Evolutionary conservation across 2,329 filamentous ascomycete genomes (phyloP), one percentile per base, ranked within the genome.

Genomic region (Venturia oleaginea): DNA sequence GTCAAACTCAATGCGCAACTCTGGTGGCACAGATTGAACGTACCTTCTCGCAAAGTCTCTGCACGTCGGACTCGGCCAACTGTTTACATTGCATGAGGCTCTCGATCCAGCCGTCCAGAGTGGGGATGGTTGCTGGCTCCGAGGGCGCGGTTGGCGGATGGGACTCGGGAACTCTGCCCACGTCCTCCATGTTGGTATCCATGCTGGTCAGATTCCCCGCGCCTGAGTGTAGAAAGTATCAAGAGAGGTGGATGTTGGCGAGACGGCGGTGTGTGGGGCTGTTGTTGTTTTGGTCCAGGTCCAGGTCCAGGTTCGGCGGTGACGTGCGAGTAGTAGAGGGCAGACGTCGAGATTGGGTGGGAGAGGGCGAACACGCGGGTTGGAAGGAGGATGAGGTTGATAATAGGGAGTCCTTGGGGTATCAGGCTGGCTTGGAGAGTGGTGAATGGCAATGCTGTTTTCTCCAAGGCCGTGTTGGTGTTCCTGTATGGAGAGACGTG

Each of bases 171-270:
- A 89, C 87, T 79, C 92, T 90, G 74, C 89, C 90, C 71, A 96
- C 92, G 76, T 99, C 94, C 82, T 97, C 93, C 94, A 99, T 99
- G 79, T 95, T 96, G 74, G 92, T 96, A 79, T 99, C 93, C 92
- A 97, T 96, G 69, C 38, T 63, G 59, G 15, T 64, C 37, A 32
- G 10, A 40, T 42, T 22, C 34, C 17, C 59, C 30, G 34, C 27
- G 27, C 51, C 34, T 27, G 27, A 22, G 30, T 32, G 51, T 19
- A n/a, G 51, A 22, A 57, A 30, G 51, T 57, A 57, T 34, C 51
- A 57, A 13, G 51, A 57, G 30, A 34, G n/a, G 27, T 57, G 30
- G 30, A 34, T 37, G 30, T 57, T 51, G 46, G 22, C 46, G 46
- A 48, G 46, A 24, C 46, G 11, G 46, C 46, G 48, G 48, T 32